Percentiles rank a stretch among this genome's conserved stretches.
These are phyloP conservation scores for Chrysoporthe puriensis DNA, from an alignment of 2,329 filamentous ascomycete genomes.

Conservation along the genomic window DNA sequence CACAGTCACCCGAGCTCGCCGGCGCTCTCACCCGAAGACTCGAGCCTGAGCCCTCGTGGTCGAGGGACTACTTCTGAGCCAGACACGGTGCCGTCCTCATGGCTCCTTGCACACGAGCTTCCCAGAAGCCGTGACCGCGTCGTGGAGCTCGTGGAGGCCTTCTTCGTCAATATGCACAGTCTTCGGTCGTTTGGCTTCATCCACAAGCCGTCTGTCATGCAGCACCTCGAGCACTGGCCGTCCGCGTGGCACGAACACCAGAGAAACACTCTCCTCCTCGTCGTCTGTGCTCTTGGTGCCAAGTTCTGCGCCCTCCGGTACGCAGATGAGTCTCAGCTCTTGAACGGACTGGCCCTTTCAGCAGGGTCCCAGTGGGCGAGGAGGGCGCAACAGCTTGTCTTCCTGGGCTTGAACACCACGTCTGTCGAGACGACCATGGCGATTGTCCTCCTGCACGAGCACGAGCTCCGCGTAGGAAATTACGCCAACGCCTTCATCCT, in stretches of 20 bases:
- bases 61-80: conserved; percentile 1
- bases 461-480: conserved; percentile 27
- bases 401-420: conserved; percentile 16
- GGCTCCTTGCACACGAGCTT: conserved; percentile 3
- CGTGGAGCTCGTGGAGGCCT: conserved; percentile 29
- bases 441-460: conserved; percentile 29
- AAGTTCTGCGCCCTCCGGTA: conserved; percentile 24
- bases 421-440: conserved; percentile 30
- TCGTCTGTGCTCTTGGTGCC: conserved; percentile 29
- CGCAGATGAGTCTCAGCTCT: not conserved
- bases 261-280: conserved; percentile 21
- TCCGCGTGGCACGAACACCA: conserved; percentile 3
- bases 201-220: conserved; percentile 32
- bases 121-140: conserved; percentile 6
- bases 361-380: conserved; percentile 29
- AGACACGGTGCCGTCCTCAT: not conserved
- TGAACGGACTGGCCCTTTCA: conserved; percentile 14
- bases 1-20: conserved; percentile 7
- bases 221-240: conserved; percentile 26
- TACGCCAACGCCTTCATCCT: conserved; percentile 29
- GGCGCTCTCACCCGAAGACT: not conserved
- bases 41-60: not conserved
- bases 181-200: conserved; percentile 33
- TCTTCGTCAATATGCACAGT: conserved; percentile 32
- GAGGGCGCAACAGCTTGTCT: conserved; percentile 25